Percentiles rank a stretch among this genome's conserved stretches.
Evolutionary conservation across 768 basidiomycete genomes (phyloP).

Genomic region (Kockovaella imperatae): DNA sequence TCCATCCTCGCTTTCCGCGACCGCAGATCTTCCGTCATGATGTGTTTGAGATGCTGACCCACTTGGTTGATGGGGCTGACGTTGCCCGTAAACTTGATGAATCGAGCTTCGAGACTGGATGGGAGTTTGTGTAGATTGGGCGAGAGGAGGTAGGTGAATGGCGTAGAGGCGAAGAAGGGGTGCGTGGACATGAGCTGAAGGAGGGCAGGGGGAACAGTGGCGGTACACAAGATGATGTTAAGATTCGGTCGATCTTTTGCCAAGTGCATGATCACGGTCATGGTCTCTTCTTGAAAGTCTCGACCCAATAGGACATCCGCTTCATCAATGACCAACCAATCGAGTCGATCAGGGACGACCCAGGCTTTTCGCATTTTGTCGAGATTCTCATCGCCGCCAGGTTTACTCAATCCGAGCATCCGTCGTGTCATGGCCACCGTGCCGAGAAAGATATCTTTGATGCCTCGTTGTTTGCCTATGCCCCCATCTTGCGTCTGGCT

Average conservation of each 20-base stretch:
- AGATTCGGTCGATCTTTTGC: slow-evolving; percentile 51
- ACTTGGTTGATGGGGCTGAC: slow-evolving; percentile 77
- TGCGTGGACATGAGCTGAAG: slow-evolving; percentile 50
- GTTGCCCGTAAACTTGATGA: slow-evolving; percentile 61
- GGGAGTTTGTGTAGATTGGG: slow-evolving; percentile 75
- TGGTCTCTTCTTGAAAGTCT: slow-evolving; percentile 71
- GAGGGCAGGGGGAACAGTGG: slow-evolving; percentile 70
- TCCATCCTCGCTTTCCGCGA: slow-evolving; percentile 47
- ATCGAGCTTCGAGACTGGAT: slow-evolving; percentile 59
- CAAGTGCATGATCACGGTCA: slow-evolving; percentile 62
- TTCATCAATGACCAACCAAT: slow-evolving; percentile 61
- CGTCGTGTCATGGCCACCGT: slow-evolving; percentile 53
- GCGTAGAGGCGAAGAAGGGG: slow-evolving; percentile 14
- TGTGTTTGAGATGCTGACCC: slow-evolving; percentile 60
- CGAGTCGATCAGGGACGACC: slow-evolving; percentile 43
- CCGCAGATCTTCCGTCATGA: slow-evolving; percentile 56
- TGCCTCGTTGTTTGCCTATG: slow-evolving; percentile 14
- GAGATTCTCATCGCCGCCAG: slow-evolving; percentile 40
- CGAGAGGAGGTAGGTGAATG: slow-evolving; percentile 55
- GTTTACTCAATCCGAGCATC: slow-evolving; percentile 54
- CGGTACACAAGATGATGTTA: slow-evolving; percentile 75
- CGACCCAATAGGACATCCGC: slow-evolving; percentile 86
- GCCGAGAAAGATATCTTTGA: slow-evolving; percentile 50
- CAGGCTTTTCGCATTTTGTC: background rate
- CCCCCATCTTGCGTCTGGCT: slow-evolving; percentile 30